Evolutionary conservation across 257 asterid species (phyloP), one percentile per base, ranked within the genome.

Genomic region (Primulina tabacum): DNA sequence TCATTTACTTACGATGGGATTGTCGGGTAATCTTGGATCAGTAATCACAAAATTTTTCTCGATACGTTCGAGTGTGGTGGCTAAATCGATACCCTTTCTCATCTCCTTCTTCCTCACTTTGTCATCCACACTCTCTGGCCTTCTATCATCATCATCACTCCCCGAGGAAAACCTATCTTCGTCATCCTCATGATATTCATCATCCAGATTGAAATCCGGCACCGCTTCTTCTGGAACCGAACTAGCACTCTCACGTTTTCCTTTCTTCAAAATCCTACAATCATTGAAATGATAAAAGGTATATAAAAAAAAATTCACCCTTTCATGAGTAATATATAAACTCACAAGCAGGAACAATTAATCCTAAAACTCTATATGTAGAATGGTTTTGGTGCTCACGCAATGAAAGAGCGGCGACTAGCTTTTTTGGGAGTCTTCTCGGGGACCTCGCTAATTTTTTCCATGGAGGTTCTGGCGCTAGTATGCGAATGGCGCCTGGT

Each of bases 61-160:
- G 0, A 94, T 94, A 80, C 99, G 97, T 76, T 94, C 99, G 9
- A 94, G 96, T 3, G 99, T 94, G 2, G 99, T 94, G 26, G 99
- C 99, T 75, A 94, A 85, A 83, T 94, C 99, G 64, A 94, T 88
- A 84, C 99, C 99, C 87, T 94, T 94, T 60, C 99, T 89, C 97
- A 90, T 94, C 68, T 94, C 97, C 87, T 84, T 94, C 85, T 89
- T 89, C 79, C 99, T 86, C 32, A 89, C 95, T 86, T 86, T 91
- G 47, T 94, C 97, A 71, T 94, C 99, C 52, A 94, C 89, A 60
- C 97, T 91, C 50, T 87, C 93, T 2, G 96, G 97, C 72, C 97
- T 76, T 38, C 76, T 47, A 14, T 47, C 86, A 38, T 94, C 97
- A 30, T 87, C 82, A 6, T 75, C 88, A 3, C 86, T 83, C 62